These are phyloP conservation scores for Botryotinia globosa DNA, from an alignment of 2,329 filamentous ascomycete genomes.

Conservation along the genomic window DNA sequence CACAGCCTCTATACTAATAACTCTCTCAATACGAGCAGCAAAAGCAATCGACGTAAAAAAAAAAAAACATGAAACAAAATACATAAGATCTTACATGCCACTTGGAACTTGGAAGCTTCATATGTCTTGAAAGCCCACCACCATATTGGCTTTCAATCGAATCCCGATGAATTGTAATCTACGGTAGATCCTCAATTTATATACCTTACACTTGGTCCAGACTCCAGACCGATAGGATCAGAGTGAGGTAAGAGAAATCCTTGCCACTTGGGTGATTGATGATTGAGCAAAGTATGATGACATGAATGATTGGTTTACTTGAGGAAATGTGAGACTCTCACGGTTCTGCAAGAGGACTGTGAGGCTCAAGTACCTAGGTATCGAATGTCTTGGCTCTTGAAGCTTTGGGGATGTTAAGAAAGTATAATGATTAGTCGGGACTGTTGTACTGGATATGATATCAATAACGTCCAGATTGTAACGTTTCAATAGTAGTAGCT, in stretches of 20 bases:
- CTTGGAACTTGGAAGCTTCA: background rate
- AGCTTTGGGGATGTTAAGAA: background rate
- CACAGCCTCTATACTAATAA: background rate
- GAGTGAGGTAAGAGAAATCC: constrained; percentile 5
- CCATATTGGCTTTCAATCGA: background rate
- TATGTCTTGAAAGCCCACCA: background rate
- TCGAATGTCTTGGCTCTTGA: background rate
- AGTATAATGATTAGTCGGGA: background rate
- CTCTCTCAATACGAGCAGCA: background rate
- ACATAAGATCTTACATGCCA: background rate
- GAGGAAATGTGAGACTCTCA: constrained; percentile 7
- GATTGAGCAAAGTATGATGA: background rate
- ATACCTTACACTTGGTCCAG: background rate
- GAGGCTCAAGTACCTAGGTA: background rate
- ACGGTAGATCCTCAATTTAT: background rate
- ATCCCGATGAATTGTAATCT: background rate
- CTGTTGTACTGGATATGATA: background rate
- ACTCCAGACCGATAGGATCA: background rate
- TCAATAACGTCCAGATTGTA: background rate
- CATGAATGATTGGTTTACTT: background rate
- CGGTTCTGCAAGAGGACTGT: background rate
- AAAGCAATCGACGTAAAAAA: background rate
- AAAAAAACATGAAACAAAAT: background rate
- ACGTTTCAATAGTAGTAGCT: background rate
- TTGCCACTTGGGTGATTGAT: background rate